Evolutionary conservation across 2,329 filamentous ascomycete genomes (phyloP), one percentile per base, ranked within the genome.

Genomic region (Tolypocladium cylindrosporum): DNA sequence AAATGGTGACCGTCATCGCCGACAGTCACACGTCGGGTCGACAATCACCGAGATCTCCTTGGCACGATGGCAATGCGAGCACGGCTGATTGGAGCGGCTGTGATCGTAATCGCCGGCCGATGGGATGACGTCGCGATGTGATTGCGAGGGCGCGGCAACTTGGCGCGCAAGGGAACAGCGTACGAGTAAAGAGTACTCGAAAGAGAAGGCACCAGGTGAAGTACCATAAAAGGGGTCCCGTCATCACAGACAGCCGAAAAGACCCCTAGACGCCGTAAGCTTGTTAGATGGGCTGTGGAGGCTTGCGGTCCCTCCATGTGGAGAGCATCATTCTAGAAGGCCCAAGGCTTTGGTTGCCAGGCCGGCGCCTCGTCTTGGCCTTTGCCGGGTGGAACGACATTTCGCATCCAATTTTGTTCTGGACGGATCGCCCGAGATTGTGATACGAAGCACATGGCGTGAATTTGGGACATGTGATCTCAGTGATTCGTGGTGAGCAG

Each of bases 271-370:
- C 45, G 45, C 14, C 27, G 45, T 27, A 16, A 50, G 45, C 45
- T 34, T 50, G 27, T 50, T n/a, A 19, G 9, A 50, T 50, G 45
- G 45, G 45, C 45, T n/a, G 27, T 50, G 45, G 45, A 48, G 27
- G 24, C 24, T 31, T 50, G 21, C 45, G 14, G 45, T 27, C 19
- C 45, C 27, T 50, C 14, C 27, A 34, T 31, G 51, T 53, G 51
- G 34, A 52, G 50, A 37, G 34, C 51, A 58, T 60, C 51, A 62
- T 61, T 61, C 60, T 61, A 58, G 60, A 61, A 61, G 52, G 51
- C 37, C 41, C 57, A 39, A n/a, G 39, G 55, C 8, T 4, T 14
- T 27, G 55, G 45, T 39, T 19, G 45, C 45, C 13, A 21, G 43
- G 43, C 43, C 14, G 43, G 45, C 24, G 14, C 45, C 24, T 50